Conservation (phyloP, 257 asterid genomes). For the Capsicum baccatum region DNA sequence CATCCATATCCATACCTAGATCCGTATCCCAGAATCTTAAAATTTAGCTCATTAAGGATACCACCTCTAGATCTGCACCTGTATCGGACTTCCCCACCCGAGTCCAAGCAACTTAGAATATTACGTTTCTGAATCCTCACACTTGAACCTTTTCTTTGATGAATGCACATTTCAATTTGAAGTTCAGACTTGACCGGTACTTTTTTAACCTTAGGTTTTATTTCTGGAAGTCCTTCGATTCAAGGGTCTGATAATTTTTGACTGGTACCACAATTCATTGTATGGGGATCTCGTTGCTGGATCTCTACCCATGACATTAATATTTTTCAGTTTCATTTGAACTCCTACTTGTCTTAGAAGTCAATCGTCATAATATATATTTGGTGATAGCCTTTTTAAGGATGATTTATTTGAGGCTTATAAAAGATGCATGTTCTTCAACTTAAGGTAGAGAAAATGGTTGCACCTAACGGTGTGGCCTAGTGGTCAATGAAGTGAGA, state of each 20-base stretch:
- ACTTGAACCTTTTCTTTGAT: background rate
- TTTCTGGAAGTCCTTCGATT: slow-evolving; percentile 23
- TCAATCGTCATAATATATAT: slow-evolving; percentile 13
- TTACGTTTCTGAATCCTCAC: slow-evolving; percentile 9
- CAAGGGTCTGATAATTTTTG: slow-evolving; percentile 20
- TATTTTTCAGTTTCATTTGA: background rate
- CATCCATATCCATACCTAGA: no score
- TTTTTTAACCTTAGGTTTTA: slow-evolving; percentile 19
- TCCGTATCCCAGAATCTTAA: no score
- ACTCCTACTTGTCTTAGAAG: background rate
- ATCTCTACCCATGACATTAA: background rate
- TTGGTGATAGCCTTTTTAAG: slow-evolving; percentile 1
- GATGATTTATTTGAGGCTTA: background rate
- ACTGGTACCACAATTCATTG: background rate
- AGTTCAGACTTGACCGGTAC: slow-evolving; percentile 1
- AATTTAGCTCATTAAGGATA: no score
- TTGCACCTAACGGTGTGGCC: no score
- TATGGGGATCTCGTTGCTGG: background rate
- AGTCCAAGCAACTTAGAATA: background rate
- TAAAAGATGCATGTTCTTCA: background rate
- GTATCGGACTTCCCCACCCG: no score
- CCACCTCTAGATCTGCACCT: no score
- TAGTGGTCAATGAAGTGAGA: slow-evolving; percentile 16
- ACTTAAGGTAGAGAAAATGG: slow-evolving; percentile 1
- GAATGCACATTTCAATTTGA: slow-evolving; percentile 15